Base-by-base conservation (phyloP, 2,329 filamentous ascomycete species). In the Aspergillus fischeri region DNA sequence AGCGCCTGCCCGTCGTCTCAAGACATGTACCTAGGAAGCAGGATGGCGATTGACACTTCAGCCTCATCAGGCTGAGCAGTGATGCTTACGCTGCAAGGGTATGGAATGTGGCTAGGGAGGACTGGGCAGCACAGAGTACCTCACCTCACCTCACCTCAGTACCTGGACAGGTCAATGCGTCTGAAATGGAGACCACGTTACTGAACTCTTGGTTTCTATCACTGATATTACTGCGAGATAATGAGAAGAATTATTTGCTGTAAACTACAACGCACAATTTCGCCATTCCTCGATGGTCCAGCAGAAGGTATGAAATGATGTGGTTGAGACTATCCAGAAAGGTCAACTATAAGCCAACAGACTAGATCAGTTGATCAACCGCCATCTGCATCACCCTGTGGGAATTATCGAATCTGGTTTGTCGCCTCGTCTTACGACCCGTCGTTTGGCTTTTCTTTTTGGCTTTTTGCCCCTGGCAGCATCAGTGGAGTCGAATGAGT, bases 401-500 rank as follows among this genome's bases (percentile, higher is more conserved):
- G 10, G 10, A 38, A 38, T 24, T 42, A 55, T 53, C 54, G 44
- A 47, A 54, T 59, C 63, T 52, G 56, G 62, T 64, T 65, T 60
- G 60, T 56, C 56, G 63, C 60, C 63, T 65, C 60, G 56, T 61
- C 59, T 64, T 60, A 51, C 54, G 25, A 27, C 29, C 51, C 27
- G 20, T 49, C 17, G 29, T 54, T 51, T 48, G 38, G 35, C 45
- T 52, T 53, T 45, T 20, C 42, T 44, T 53, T 53, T 53, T 24
- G 24, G 6, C 27, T 53, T 47, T 51, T 58, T 58, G 57, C 57
- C 62, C 56, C 56, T 63, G 58, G 51, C 55, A 54, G 58, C 32
- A 41, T 47, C 56, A 24, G 60, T 60, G 54, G 54, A 57, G 25
- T 49, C 20, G 27, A 47, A 29, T 44, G 45, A 51, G 38, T 20